Base-by-base conservation (phyloP, 192 early-diverging fungal genomes). In the Coemansia nantahalensis region DNA sequence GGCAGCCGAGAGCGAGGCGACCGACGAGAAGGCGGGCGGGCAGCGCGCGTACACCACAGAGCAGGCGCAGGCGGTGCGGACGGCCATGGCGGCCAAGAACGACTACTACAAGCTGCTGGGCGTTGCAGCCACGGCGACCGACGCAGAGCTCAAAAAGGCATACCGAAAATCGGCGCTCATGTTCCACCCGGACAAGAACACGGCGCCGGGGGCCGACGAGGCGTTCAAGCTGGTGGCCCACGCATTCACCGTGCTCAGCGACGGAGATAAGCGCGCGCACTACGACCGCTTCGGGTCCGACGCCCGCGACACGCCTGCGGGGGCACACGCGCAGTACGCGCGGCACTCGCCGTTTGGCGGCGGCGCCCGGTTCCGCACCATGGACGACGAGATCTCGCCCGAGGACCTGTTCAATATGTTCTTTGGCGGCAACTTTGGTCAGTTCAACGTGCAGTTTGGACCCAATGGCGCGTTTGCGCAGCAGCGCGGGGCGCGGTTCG, bases 351-450 rank as follows among this genome's bases (percentile, higher is more conserved):
- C 34, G 56, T 48, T 42, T 34, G 41, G 41, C 19, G 36, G 41
- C 19, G 36, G 28, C 23, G 33, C 51, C 2, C 37, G 51, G 17
- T 12, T 34, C 34, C 39, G 22, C 23, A 36, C 45, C 43, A 63
- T 77, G 37, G 80, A 78, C 40, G 83, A 88, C 14, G 95, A 95
- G 59, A 80, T 95, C 19, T 84, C 83, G 16, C 93, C 95, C 9
- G 95, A 98, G 63, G 95, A 98, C 31, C 58, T 98, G 18, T 94
- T 98, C 68, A 92, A 93, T 59, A 93, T 93, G 89, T 98, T 98
- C 55, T 94, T 97, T 68, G 88, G 89, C 3, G 84, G 85, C 40
- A 65, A 68, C 9, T 74, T 81, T 38, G 78, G 84, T 13, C 73
- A 63, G 48, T 79, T 75, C 37, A 60, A 57, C 17, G 78, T 62